Conservation (phyloP, 257 asterid genomes). For the Solanum rostratum region DNA sequence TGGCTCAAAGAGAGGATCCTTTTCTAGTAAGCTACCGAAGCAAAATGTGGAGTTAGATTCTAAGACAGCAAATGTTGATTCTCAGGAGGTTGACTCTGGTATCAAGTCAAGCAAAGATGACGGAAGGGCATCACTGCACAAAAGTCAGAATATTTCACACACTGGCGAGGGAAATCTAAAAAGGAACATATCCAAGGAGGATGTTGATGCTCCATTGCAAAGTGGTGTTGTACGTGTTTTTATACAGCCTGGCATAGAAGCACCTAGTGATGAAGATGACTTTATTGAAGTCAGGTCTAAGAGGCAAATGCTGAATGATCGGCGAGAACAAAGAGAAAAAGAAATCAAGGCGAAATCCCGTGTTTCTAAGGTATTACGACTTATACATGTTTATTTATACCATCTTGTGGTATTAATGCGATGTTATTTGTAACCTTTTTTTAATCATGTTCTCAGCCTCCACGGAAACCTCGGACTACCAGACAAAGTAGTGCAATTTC, state of each 20-base stretch:
- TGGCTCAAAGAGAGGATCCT: slow-evolving; percentile 68
- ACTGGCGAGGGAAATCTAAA: slow-evolving; percentile 37
- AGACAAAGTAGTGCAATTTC: slow-evolving; percentile 34
- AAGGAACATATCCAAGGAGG: slow-evolving; percentile 58
- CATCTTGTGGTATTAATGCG: background rate
- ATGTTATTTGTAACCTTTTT: background rate
- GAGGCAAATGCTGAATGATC: slow-evolving; percentile 90
- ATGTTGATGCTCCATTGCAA: slow-evolving; percentile 88
- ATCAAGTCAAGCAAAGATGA: slow-evolving; percentile 27
- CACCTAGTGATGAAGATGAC: slow-evolving; percentile 92
- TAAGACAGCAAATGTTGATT: slow-evolving; percentile 21
- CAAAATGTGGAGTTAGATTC: slow-evolving; percentile 30
- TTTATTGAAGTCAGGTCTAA: slow-evolving; percentile 93
- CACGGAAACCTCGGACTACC: slow-evolving; percentile 35
- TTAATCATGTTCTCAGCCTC: slow-evolving; percentile 28
- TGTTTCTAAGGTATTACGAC: slow-evolving; percentile 44
- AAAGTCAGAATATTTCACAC: slow-evolving; percentile 21
- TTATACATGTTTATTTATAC: background rate
- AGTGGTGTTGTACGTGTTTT: slow-evolving; percentile 91
- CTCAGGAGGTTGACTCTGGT: slow-evolving; percentile 30
- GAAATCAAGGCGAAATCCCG: slow-evolving; percentile 73
- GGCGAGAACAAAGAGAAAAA: slow-evolving; percentile 88
- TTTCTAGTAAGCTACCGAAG: slow-evolving; percentile 41
- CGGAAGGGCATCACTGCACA: slow-evolving; percentile 19
- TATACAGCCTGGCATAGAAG: slow-evolving; percentile 91